These are phyloP conservation scores for Solanum peruvianum DNA, from an alignment of 257 asterid species.

Conservation along the genomic window DNA sequence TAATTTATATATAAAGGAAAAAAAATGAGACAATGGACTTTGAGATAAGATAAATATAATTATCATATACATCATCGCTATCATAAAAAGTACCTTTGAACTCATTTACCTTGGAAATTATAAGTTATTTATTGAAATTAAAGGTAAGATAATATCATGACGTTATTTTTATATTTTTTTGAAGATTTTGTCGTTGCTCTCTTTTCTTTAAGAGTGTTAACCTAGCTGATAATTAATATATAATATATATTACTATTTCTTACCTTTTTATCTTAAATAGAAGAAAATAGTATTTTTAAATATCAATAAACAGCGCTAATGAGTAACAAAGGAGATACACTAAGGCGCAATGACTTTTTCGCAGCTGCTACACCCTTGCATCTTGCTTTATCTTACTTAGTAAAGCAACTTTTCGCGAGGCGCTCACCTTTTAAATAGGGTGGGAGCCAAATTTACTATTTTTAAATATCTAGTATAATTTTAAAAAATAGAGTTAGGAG, in stretches of 20 bases:
- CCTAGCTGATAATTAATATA: background rate
- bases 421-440: accelerated
- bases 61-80: background rate
- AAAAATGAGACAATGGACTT: background rate
- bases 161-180: background rate
- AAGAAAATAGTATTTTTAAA: too few relatives aligned
- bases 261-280: too few relatives aligned
- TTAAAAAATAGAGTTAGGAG: too few relatives aligned
- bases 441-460: too few relatives aligned
- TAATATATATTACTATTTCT: too few relatives aligned
- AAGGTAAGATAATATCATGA: background rate
- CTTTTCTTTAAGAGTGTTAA: background rate
- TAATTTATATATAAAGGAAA: background rate
- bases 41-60: background rate
- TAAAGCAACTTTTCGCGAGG: too few relatives aligned
- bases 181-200: background rate
- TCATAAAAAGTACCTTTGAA: background rate
- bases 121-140: background rate
- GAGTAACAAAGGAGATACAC: too few relatives aligned
- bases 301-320: too few relatives aligned
- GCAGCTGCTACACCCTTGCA: too few relatives aligned
- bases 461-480: too few relatives aligned
- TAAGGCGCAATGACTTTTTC: too few relatives aligned
- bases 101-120: background rate
- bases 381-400: too few relatives aligned